phyloP scores from a whole-genome alignment of 164 flowering plant genomes.

The Protea cynaroides region DNA sequence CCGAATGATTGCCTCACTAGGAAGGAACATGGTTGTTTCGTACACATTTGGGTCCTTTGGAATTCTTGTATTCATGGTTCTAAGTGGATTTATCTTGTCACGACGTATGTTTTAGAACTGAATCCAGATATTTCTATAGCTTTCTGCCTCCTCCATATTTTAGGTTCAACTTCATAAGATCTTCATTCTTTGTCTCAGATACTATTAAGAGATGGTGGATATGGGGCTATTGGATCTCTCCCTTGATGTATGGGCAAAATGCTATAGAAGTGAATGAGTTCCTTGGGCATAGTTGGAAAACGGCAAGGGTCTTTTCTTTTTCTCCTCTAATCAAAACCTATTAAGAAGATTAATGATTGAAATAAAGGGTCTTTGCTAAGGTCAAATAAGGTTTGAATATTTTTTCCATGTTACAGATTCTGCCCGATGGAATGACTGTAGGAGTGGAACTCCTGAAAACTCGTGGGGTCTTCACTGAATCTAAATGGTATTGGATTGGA shows the following conservation, averaged over 20 bases:
- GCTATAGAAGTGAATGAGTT: conserved; percentile 44
- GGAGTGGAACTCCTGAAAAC: conserved; percentile 24
- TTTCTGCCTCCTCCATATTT: no score
- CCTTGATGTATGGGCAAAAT: conserved; percentile 47
- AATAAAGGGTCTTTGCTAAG: not conserved
- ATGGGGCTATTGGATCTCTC: conserved; percentile 59
- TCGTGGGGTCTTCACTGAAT: conserved; percentile 24
- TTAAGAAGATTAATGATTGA: no score
- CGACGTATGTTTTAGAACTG: conserved; percentile 26
- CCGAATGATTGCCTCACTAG: conserved; percentile 37
- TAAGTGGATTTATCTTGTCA: conserved; percentile 45
- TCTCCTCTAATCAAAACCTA: not conserved
- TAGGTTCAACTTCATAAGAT: no score
- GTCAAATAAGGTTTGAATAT: not conserved
- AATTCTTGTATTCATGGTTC: conserved; percentile 26
- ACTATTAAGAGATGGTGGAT: conserved; percentile 47
- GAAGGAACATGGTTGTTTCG: conserved; percentile 47
- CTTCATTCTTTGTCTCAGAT: conserved; percentile 24
- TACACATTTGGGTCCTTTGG: conserved; percentile 44
- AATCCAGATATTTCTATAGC: no score
- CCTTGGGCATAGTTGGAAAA: conserved; percentile 38
- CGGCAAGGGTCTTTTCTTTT: conserved; percentile 19
- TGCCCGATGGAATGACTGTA: conserved; percentile 12
- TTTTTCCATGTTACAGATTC: conserved; percentile 9
- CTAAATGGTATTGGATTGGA: conserved; percentile 39